These are phyloP conservation scores for Podaxis mareebaensis DNA, from an alignment of 768 basidiomycete species.

Conservation along the genomic window DNA sequence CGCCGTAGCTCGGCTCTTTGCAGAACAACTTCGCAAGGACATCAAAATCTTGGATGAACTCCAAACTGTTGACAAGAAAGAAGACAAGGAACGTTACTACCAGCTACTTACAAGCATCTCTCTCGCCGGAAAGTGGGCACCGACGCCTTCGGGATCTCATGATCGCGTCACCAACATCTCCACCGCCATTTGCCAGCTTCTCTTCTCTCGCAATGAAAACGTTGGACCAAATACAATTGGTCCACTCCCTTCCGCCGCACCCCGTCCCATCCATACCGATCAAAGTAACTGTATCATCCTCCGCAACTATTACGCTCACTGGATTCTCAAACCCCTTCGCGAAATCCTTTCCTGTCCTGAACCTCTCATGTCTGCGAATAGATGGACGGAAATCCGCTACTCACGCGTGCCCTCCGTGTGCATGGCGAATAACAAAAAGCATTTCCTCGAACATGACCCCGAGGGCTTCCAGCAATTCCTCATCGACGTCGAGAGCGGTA, in stretches of 20 bases:
- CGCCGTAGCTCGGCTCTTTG: constrained; percentile 60
- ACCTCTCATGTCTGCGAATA: constrained; percentile 58
- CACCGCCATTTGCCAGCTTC: constrained; percentile 58
- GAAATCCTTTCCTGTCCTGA: constrained; percentile 48
- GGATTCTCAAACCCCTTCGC: constrained; percentile 61
- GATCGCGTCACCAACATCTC: constrained; percentile 66
- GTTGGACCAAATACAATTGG: constrained; percentile 33
- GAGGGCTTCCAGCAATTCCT: constrained; percentile 62
- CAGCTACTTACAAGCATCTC: constrained; percentile 44
- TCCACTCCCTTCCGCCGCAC: constrained; percentile 8
- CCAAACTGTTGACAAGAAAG: constrained; percentile 31
- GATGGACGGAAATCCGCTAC: constrained; percentile 61
- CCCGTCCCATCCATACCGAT: constrained; percentile 21
- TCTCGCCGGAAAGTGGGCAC: constrained; percentile 72
- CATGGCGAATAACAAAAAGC: constrained; percentile 57
- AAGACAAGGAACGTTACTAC: constrained; percentile 23
- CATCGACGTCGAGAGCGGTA: constrained; percentile 53
- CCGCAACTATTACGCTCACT: constrained; percentile 59
- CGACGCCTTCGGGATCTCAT: constrained; percentile 56
- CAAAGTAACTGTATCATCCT: constrained; percentile 39
- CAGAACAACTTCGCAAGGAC: constrained; percentile 51
- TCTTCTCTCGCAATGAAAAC: constrained; percentile 36
- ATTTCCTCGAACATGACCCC: constrained; percentile 59
- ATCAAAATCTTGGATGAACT: constrained; percentile 38
- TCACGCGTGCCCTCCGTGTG: constrained; percentile 58